Base-by-base conservation (phyloP, 164 flowering plant genomes). In the Buxus sempervirens region DNA sequence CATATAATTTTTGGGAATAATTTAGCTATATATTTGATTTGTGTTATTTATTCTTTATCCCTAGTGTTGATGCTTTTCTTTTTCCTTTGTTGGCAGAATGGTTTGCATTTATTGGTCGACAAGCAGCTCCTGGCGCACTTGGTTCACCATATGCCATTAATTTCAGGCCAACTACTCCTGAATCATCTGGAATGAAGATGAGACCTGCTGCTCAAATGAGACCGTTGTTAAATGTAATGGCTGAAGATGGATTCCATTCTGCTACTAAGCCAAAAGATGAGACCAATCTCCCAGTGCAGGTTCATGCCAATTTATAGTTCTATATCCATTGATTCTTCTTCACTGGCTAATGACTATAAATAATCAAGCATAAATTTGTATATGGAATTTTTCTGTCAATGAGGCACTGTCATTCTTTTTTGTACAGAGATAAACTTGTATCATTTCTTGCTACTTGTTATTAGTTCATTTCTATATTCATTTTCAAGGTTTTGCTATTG, bases 111-210 rank as follows among this genome's bases (percentile, higher is more conserved):
- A 79, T 96, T 64, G 99, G 99, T 60, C 73, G 68, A 56, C 81
- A 58, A 75, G 97, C 97, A 20, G 81, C 24, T 22, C 81, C 58
- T 51, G 77, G 63, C 61, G 32, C 80, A 21, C 98, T 96, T 22
- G 99, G 99, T 72, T 96, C 99, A 67, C 98, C 99, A 21, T 96
- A 85, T 79, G 82, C 88, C 51, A 96, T 96, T 55, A 83, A 70
- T 73, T 93, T 93, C 67, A 79, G 56, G 42, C 67, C 93, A 58
- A 83, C 28, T 72, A 72, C 77, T 58, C 75, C 84, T 41, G 85
- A 76, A 41, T 80, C 90, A 70, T 85, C 90, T 65, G 97, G 91
- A 69, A 93, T 96, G 97, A 78, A 76, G 77, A 69, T 71, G 59
- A 81, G 67, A 58, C 70, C 83, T 21, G 69, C 75, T 53, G 75